phyloP scores from a whole-genome alignment of 2,329 filamentous ascomycete species.

The Aspergillus spinulosporus region DNA sequence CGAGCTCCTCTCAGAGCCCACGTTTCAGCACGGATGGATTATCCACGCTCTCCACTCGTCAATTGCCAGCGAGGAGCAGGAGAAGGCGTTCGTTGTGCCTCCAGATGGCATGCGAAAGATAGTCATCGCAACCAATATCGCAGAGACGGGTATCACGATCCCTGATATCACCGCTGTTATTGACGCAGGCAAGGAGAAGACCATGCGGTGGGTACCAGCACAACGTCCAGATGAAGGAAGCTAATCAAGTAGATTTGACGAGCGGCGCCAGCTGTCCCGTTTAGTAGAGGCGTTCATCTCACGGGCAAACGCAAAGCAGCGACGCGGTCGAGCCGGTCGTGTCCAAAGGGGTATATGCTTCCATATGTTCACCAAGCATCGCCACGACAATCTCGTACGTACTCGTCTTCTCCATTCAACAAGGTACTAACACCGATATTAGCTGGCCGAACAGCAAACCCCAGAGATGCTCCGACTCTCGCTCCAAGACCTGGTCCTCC shows the following conservation, averaged over 20 bases:
- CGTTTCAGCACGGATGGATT: conserved; percentile 75
- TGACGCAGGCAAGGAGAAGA: conserved; percentile 93
- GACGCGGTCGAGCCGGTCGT: conserved; percentile 88
- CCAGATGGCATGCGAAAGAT: conserved; percentile 84
- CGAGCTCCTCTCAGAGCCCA: conserved; percentile 72
- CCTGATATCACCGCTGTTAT: conserved; percentile 97
- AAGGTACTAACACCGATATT: background rate
- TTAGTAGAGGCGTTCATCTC: conserved; percentile 95
- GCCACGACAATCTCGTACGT: conserved; percentile 69
- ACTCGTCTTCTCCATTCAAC: background rate
- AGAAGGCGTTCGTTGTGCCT: conserved; percentile 84
- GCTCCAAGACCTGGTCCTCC: conserved; percentile 89
- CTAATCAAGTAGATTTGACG: conserved; percentile 67
- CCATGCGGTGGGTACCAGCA: conserved; percentile 62
- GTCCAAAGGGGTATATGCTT: conserved; percentile 95
- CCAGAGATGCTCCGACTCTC: conserved; percentile 95
- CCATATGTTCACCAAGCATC: conserved; percentile 87
- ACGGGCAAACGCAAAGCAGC: conserved; percentile 90
- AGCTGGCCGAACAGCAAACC: conserved; percentile 89
- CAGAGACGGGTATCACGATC: conserved; percentile 95
- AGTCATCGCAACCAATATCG: conserved; percentile 95
- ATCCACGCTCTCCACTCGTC: conserved; percentile 90
- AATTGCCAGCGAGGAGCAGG: conserved; percentile 94
- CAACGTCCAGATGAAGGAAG: background rate
- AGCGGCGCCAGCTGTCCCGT: conserved; percentile 83